A percentile compares a stretch with the other conserved stretches of the same genome.
Evolutionary conservation across 768 basidiomycete species (phyloP).

Genomic region (Hirschioporus abietinus): DNA sequence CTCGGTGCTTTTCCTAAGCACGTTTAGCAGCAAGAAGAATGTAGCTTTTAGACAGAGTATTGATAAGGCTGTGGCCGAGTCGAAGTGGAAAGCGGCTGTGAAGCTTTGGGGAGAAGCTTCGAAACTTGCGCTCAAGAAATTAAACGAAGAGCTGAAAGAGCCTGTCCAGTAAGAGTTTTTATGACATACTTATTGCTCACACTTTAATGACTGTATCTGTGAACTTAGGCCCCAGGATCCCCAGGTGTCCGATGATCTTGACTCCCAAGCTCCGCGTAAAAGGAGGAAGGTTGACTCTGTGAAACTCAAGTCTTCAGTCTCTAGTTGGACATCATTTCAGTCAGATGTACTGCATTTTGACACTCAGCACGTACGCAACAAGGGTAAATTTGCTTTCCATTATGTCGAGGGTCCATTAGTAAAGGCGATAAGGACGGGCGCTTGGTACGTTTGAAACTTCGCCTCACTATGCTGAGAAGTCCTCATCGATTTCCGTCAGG

Average conservation of each 20-base stretch:
- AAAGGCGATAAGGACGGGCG: conserved; percentile 78
- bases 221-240: not conserved
- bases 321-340: conserved; percentile 64
- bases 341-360: conserved; percentile 75
- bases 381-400: conserved; percentile 87
- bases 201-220: not conserved
- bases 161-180: conserved; percentile 4
- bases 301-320: conserved; percentile 38
- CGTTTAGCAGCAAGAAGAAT: conserved; percentile 89
- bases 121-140: conserved; percentile 61
- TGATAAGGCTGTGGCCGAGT: conserved; percentile 72
- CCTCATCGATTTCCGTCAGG: conserved; percentile 39
- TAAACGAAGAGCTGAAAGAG: conserved; percentile 21
- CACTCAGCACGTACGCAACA: conserved; percentile 79
- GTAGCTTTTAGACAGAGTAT: conserved; percentile 79
- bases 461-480: not conserved
- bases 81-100: conserved; percentile 81
- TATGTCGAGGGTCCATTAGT: conserved; percentile 97
- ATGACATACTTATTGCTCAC: not conserved
- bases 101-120: conserved; percentile 80
- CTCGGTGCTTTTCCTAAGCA: conserved; percentile 72
- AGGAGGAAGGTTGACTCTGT: conserved; percentile 56
- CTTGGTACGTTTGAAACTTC: conserved; percentile 61
- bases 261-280: conserved; percentile 54
- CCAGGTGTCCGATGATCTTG: conserved; percentile 24